phyloP scores from a whole-genome alignment of 2,329 filamentous ascomycete genomes.

The Zymoseptoria tritici region DNA sequence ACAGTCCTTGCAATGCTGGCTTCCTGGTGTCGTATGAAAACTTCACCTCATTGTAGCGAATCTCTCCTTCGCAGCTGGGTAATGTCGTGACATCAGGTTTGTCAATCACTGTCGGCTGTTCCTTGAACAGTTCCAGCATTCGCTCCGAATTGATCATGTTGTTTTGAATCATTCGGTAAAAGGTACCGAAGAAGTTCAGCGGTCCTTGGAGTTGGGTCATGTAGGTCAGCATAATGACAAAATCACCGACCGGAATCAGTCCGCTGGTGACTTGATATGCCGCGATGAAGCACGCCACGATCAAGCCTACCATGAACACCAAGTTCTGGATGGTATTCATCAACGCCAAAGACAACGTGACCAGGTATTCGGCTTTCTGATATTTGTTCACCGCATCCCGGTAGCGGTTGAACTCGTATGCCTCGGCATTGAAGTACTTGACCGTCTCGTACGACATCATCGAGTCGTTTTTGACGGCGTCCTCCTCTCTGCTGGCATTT shows the following conservation, averaged over 20 bases:
- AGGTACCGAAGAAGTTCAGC: slow-evolving; percentile 75
- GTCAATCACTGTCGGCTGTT: slow-evolving; percentile 85
- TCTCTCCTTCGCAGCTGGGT: slow-evolving; percentile 65
- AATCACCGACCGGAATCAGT: slow-evolving; percentile 56
- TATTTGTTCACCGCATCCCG: slow-evolving; percentile 49
- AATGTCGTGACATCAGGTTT: slow-evolving; percentile 57
- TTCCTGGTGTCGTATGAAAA: slow-evolving; percentile 87
- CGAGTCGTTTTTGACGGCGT: slow-evolving; percentile 97
- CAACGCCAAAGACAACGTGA: slow-evolving; percentile 49
- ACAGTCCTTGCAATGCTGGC: slow-evolving; percentile 73
- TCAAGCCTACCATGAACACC: slow-evolving; percentile 56
- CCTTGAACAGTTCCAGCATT: slow-evolving; percentile 91
- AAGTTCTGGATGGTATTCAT: slow-evolving; percentile 57
- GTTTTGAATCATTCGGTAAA: slow-evolving; percentile 92
- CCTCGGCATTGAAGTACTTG: slow-evolving; percentile 57
- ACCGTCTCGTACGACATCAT: slow-evolving; percentile 93
- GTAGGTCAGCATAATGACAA: slow-evolving; percentile 65
- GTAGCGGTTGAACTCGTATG: slow-evolving; percentile 52
- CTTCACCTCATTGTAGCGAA: slow-evolving; percentile 79
- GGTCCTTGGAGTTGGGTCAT: slow-evolving; percentile 66
- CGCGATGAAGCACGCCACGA: slow-evolving; percentile 62
- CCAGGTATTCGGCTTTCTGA: slow-evolving; percentile 51
- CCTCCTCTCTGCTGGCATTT: slow-evolving; percentile 88
- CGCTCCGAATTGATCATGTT: slow-evolving; percentile 96
- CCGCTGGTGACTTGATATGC: slow-evolving; percentile 62